Conservation (phyloP, 768 basidiomycete genomes). For the Dioszegia hungarica region DNA sequence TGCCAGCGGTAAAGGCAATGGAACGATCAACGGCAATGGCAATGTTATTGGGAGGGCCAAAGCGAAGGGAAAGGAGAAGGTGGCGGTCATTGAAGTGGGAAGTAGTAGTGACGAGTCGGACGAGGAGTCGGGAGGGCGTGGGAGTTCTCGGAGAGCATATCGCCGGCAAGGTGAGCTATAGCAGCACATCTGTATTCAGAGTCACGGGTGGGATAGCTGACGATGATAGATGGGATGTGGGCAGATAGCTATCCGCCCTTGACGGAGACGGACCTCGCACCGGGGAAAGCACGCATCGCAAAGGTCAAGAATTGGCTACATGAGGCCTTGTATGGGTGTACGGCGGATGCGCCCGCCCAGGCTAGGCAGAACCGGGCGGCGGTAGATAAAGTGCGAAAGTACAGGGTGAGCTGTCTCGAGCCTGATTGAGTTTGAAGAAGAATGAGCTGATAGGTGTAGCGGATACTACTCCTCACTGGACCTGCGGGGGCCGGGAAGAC, state of each 20-base stretch:
- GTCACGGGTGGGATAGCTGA: too few species aligned
- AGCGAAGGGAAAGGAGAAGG: constrained; percentile 26
- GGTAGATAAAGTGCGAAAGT: constrained; percentile 41
- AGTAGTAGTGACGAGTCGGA: constrained; percentile 22
- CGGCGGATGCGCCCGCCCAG: background rate
- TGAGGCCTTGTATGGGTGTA: constrained; percentile 36
- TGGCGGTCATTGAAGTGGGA: constrained; percentile 14
- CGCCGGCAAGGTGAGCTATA: background rate
- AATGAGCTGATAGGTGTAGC: constrained; percentile 51
- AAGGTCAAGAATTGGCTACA: constrained; percentile 44
- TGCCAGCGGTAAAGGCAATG: background rate
- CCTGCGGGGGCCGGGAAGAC: constrained; percentile 91
- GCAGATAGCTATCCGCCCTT: constrained; percentile 34
- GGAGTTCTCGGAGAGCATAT: background rate
- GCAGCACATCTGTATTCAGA: too few species aligned
- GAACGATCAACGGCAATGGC: too few species aligned
- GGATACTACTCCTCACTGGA: constrained; percentile 78
- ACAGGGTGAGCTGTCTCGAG: constrained; percentile 30
- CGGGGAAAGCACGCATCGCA: constrained; percentile 38
- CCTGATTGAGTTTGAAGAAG: background rate
- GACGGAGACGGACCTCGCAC: constrained; percentile 38
- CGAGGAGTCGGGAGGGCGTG: background rate
- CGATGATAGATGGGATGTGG: constrained; percentile 31
- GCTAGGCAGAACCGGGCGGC: background rate
- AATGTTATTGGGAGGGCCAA: background rate